phyloP scores from a whole-genome alignment of 352 stramenopile genomes.

The Aphanomyces invadans region DNA sequence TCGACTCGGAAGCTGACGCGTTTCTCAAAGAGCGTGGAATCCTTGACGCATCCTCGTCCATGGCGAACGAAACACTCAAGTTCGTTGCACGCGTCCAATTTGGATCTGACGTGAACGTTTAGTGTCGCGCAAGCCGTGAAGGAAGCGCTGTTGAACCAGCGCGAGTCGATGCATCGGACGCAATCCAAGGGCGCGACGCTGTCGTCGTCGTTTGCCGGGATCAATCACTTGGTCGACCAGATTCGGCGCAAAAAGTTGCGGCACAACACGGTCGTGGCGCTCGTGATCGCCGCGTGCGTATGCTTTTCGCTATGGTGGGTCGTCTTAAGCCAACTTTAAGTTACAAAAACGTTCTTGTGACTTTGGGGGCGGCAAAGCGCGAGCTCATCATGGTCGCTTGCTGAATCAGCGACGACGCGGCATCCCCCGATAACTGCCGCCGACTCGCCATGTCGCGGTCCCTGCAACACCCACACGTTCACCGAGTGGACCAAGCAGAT shows the following conservation, averaged over 20 bases:
- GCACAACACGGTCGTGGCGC: conserved; percentile 95
- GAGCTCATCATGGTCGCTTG: conserved; percentile 73
- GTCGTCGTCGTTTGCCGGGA: conserved; percentile 86
- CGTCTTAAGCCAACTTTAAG: conserved; percentile 37
- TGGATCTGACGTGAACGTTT: conserved; percentile 27
- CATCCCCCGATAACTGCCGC: conserved; percentile 54
- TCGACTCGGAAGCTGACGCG: conserved; percentile 68
- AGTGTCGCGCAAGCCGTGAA: conserved; percentile 78
- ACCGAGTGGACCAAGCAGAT: too few species aligned
- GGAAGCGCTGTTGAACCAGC: conserved; percentile 85
- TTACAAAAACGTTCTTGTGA: conserved; percentile 78
- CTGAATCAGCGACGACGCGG: conserved; percentile 64
- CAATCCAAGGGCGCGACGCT: conserved; percentile 78
- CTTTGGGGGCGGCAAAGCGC: conserved; percentile 77
- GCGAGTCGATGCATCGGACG: conserved; percentile 77
- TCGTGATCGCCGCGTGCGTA: conserved; percentile 93
- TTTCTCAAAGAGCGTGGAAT: conserved; percentile 71
- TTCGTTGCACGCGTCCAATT: conserved; percentile 29
- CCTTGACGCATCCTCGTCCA: conserved; percentile 70
- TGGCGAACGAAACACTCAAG: conserved; percentile 80
- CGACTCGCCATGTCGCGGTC: conserved; percentile 60
- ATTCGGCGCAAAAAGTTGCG: conserved; percentile 94
- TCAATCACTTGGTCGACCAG: conserved; percentile 94
- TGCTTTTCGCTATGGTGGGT: conserved; percentile 96
- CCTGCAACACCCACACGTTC: too few species aligned